phyloP scores from a whole-genome alignment of 2,329 filamentous ascomycete genomes.

The Aspergillus aculeatinus region DNA sequence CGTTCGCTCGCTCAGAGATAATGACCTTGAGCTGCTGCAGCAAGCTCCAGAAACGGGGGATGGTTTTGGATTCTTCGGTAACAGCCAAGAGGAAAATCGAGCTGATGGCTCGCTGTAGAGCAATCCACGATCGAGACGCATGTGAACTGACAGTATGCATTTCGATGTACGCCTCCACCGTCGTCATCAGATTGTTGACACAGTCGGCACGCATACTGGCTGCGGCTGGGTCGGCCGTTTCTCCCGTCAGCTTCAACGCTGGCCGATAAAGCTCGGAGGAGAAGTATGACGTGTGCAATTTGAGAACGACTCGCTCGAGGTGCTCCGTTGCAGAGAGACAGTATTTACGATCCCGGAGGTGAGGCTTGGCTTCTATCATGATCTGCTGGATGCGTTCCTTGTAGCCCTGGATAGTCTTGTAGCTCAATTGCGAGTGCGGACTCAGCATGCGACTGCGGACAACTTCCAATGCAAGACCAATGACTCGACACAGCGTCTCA shows the following conservation, averaged over 20 bases:
- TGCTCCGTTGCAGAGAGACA: conserved; percentile 50
- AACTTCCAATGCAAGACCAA: conserved; percentile 55
- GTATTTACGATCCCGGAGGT: conserved; percentile 54
- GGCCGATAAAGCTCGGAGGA: conserved; percentile 63
- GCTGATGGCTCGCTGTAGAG: conserved; percentile 48
- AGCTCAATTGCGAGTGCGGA: conserved; percentile 54
- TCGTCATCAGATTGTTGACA: conserved; percentile 55
- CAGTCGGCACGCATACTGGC: conserved; percentile 53
- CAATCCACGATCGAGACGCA: conserved; percentile 49
- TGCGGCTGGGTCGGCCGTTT: conserved; percentile 42
- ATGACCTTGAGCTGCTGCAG: conserved; percentile 45
- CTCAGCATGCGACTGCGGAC: conserved; percentile 57
- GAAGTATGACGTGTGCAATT: conserved; percentile 62
- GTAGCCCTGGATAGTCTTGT: conserved; percentile 56
- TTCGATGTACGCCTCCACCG: conserved; percentile 62
- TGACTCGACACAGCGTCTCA: conserved; percentile 59
- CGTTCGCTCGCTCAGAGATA: conserved; percentile 43
- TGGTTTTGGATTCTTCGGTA: conserved; percentile 45
- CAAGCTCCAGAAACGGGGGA: conserved; percentile 40
- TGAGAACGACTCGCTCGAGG: conserved; percentile 60
- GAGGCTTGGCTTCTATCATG: conserved; percentile 57
- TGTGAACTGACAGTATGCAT: conserved; percentile 47
- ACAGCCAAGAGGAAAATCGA: conserved; percentile 49
- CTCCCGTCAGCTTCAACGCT: conserved; percentile 55
- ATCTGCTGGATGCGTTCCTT: conserved; percentile 58